These are phyloP conservation scores for Fimicolochytrium jonesii DNA, from an alignment of 192 early-diverging fungal genomes.

Conservation along the genomic window DNA sequence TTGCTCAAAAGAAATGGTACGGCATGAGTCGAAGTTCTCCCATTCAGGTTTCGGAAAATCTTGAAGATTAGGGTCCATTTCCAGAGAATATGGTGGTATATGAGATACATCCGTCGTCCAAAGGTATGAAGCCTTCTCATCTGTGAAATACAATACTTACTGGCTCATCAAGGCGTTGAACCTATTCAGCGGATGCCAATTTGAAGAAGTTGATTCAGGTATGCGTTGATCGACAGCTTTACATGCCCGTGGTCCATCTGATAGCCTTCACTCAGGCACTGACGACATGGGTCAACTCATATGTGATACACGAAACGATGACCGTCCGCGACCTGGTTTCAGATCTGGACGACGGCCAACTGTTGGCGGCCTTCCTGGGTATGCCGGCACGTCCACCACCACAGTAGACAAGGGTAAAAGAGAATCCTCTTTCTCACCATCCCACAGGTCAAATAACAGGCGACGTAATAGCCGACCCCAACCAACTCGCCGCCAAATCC, in stretches of 20 bases:
- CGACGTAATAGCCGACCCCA: constrained; percentile 12
- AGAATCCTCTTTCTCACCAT: not conserved
- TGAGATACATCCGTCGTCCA: constrained; percentile 15
- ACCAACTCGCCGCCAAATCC: constrained; percentile 22
- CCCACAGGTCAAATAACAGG: constrained; percentile 24
- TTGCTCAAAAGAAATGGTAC: no score
- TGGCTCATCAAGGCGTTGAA: not conserved
- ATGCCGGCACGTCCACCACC: not conserved
- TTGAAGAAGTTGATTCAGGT: constrained; percentile 19
- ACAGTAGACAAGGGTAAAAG: no score
- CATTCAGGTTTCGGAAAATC: no score
- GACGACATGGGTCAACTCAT: constrained; percentile 28
- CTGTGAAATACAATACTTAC: not conserved
- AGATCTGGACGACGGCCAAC: constrained; percentile 24
- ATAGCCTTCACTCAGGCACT: constrained; percentile 16
- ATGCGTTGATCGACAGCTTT: not conserved
- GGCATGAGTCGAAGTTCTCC: no score
- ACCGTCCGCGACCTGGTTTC: constrained; percentile 19
- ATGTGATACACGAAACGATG: constrained; percentile 14
- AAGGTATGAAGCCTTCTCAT: not conserved
- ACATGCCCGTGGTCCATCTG: not conserved
- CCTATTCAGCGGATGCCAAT: constrained; percentile 10
- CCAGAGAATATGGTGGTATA: not conserved
- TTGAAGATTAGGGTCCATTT: no score
- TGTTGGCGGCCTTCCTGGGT: constrained; percentile 25